Percentiles rank a stretch among this genome's conserved stretches.
phyloP scores from a whole-genome alignment of 208 protist species.

The Trypanosoma caninum region DNA sequence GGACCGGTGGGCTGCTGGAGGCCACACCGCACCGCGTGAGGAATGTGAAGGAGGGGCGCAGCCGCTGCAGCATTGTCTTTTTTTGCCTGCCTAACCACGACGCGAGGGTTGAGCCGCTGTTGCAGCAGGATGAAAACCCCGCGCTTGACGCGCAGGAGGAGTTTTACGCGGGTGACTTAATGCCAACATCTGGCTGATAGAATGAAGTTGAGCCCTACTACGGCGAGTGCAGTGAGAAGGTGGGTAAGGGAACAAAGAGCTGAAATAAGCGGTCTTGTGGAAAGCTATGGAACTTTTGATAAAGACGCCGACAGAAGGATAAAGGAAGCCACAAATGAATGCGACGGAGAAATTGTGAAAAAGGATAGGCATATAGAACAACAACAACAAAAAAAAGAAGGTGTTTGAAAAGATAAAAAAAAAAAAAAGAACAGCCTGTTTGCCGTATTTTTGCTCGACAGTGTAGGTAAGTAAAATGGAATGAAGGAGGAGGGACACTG shows the following conservation, averaged over 20 bases:
- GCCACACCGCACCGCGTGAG: slow-evolving; percentile 83
- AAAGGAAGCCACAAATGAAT: too few species aligned
- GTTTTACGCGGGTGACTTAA: slow-evolving; percentile 80
- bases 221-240: background rate
- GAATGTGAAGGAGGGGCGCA: slow-evolving; percentile 50
- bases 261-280: too few species aligned
- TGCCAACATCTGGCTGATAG: slow-evolving; percentile 40
- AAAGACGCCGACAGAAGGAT: too few species aligned
- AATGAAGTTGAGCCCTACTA: background rate
- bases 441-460: too few species aligned
- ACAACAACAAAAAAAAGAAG: background rate
- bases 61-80: slow-evolving; percentile 86
- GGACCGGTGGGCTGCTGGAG: slow-evolving; percentile 79
- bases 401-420: slow-evolving; percentile 1
- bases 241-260: background rate
- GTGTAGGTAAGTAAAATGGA: too few species aligned
- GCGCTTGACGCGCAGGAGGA: slow-evolving; percentile 65
- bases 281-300: too few species aligned
- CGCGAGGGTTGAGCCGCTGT: slow-evolving; percentile 74
- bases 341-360: background rate
- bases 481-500: background rate
- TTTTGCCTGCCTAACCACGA: slow-evolving; percentile 84
- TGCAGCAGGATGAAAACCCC: slow-evolving; percentile 83
- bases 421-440: background rate
- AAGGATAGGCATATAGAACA: background rate